These are phyloP conservation scores for Ophiocordyceps camponoti-rufipedis DNA, from an alignment of 2,329 filamentous ascomycete genomes.

Conservation along the genomic window DNA sequence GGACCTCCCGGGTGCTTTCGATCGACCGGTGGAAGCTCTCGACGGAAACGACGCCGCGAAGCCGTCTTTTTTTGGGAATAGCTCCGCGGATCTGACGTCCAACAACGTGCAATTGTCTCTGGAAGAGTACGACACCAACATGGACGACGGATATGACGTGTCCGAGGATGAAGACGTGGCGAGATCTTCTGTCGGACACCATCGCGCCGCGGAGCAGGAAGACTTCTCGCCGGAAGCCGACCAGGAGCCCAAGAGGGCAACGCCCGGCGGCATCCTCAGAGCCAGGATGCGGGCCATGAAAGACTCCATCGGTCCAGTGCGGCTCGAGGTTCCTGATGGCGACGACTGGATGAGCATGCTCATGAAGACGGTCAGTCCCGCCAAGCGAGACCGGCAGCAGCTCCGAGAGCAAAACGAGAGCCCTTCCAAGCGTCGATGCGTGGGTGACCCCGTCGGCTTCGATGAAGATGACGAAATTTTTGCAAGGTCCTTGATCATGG, in stretches of 20 bases:
- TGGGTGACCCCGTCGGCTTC: conserved; percentile 9
- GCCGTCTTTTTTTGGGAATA: conserved; percentile 83
- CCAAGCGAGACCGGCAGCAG: conserved; percentile 75
- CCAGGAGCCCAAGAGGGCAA: conserved; percentile 23
- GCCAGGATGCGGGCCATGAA: conserved; percentile 46
- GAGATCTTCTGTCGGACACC: conserved; percentile 56
- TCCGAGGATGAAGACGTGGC: conserved; percentile 55
- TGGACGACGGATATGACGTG: conserved; percentile 63
- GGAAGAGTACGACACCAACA: conserved; percentile 32
- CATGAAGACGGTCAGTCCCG: conserved; percentile 81
- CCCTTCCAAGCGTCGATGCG: conserved; percentile 12
- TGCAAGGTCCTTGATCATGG: conserved; percentile 17
- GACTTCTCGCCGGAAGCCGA: conserved; percentile 37
- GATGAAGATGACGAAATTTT: conserved; percentile 31
- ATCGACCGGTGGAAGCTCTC: conserved; percentile 35
- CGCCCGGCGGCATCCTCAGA: conserved; percentile 43
- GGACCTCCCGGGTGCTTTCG: conserved; percentile 65
- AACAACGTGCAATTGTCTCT: conserved; percentile 39
- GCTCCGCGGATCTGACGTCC: conserved; percentile 68
- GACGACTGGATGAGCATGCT: conserved; percentile 91
- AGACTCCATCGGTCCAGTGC: conserved; percentile 37
- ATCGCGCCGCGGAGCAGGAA: conserved; percentile 59
- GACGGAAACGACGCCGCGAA: conserved; percentile 36
- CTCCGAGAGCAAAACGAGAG: conserved; percentile 43
- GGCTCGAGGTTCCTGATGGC: conserved; percentile 44